A percentile compares a stretch with the other conserved stretches of the same genome.
phyloP scores from a whole-genome alignment of 371 early-diverging fungal species.

The Mortierella sp. region DNA sequence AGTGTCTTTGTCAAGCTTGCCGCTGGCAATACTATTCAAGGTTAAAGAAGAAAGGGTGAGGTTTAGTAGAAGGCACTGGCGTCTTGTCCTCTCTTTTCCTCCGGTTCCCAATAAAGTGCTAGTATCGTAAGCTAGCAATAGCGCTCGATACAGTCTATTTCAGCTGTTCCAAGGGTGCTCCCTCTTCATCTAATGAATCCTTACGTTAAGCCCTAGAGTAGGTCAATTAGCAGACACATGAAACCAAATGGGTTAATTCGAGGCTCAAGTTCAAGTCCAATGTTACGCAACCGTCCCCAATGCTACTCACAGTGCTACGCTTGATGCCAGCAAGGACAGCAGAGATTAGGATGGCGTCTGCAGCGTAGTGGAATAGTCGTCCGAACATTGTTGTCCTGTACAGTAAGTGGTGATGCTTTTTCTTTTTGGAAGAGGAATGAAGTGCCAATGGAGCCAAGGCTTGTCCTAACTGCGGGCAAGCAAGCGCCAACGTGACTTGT shows the following conservation, averaged over 20 bases:
- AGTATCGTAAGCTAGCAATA: background rate
- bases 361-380: slow-evolving; percentile 70
- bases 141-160: background rate
- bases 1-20: slow-evolving; percentile 67
- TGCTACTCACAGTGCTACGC: slow-evolving; percentile 66
- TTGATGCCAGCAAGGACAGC: slow-evolving; percentile 81
- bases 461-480: no score
- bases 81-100: background rate
- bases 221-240: background rate
- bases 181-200: background rate
- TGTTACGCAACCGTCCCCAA: no score
- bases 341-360: slow-evolving; percentile 79
- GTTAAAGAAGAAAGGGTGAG: background rate
- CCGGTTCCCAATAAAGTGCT: background rate
- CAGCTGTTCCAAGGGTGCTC: no score
- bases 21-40: slow-evolving; percentile 59
- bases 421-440: no score
- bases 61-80: background rate
- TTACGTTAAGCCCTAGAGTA: slow-evolving; percentile 37
- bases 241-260: no score
- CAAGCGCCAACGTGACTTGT: no score
- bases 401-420: background rate
- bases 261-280: no score
- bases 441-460: no score
- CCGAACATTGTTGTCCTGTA: slow-evolving; percentile 58